A percentile compares a stretch with the other conserved stretches of the same genome.
These are phyloP conservation scores for Purpureocillium takamizusanense DNA, from an alignment of 2,329 filamentous ascomycete genomes.

Conservation along the genomic window DNA sequence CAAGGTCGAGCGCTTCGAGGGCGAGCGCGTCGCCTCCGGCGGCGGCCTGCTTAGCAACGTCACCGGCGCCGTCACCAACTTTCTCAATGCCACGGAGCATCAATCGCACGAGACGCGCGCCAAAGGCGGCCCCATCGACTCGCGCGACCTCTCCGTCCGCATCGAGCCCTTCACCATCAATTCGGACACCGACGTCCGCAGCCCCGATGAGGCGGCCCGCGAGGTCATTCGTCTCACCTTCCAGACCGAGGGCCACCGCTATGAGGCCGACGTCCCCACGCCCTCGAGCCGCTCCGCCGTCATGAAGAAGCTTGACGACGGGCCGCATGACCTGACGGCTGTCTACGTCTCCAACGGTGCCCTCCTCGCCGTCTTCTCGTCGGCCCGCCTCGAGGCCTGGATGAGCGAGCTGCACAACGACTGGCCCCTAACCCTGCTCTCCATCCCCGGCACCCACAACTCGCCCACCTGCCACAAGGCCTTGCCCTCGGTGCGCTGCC, in stretches of 20 bases:
- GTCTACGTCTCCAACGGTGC: conserved; percentile 52
- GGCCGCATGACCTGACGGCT: conserved; percentile 51
- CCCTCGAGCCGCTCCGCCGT: conserved; percentile 48
- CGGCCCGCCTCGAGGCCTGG: conserved; percentile 62
- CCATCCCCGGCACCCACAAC: conserved; percentile 94
- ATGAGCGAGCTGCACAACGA: conserved; percentile 69
- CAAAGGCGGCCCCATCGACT: conserved; percentile 51
- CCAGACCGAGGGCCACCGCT: conserved; percentile 44
- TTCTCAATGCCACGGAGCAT: conserved; percentile 33
- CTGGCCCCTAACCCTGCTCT: conserved; percentile 68
- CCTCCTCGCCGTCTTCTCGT: conserved; percentile 59
- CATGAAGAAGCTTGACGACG: conserved; percentile 45
- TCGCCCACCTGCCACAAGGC: conserved; percentile 77
- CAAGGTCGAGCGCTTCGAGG: conserved; percentile 63
- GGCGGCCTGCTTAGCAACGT: conserved; percentile 37
- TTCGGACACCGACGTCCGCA: conserved; percentile 44
- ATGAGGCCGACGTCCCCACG: conserved; percentile 66
- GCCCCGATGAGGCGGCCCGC: conserved; percentile 42
- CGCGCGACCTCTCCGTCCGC: conserved; percentile 52
- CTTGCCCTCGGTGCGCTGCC: conserved; percentile 86
- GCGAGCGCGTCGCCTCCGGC: conserved; percentile 28
- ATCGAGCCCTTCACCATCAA: conserved; percentile 59
- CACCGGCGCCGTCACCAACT: conserved; percentile 30
- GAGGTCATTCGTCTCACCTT: conserved; percentile 71
- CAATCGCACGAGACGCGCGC: conserved; percentile 21